Base-by-base conservation (phyloP, 73 alveolate species). In the Paramecium tetraurelia region DNA sequence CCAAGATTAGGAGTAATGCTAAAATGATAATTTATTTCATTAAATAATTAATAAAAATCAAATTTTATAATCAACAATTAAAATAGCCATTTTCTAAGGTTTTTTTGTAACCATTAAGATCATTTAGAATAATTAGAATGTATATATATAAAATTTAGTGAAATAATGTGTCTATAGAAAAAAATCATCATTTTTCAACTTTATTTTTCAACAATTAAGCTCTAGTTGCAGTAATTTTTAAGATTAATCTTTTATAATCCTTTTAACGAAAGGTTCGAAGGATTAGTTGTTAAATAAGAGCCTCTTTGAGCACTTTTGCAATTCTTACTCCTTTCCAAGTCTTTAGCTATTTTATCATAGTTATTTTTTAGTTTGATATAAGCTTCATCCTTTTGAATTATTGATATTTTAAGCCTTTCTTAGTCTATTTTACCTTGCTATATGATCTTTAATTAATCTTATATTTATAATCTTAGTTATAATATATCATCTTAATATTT, bases 1-100 rank as follows among this genome's bases (percentile, higher is more conserved):
- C 84, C 35, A 63, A 63, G 84, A 63, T 63, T 63, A 63, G 84
- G 44, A 63, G 21, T 27, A 63, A 63, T 11, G 84, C 84, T 31
- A 63, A 31, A 63, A 63, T 63, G 50, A 63, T 12, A 33, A 63
- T 63, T 63, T 63, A 63, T 63, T 63, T 63, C 84, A 63, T 53
- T 53, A 18, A 53, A 40, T 40, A 53, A 53, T n/a, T 53, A 53
- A 53, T 53, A 18, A n/a, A 53, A 53, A 53, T 53, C 22, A 53
- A 53, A 53, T 18, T 18, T n/a, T 53, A 11, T 48, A 48, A 48
- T 12, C n/a, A 53, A 53, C 69, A 18, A 20, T 53, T 50, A 18
- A 53, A 12, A 48, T 48, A 48, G 4, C 27, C 8, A 48, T 48
- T 16, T 48, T 48, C 21, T 48, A 14, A 48, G 14, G 0, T 12